Percentiles rank a stretch among this genome's conserved stretches.
Conservation (phyloP, 768 basidiomycete species). For the Kwoniella bestiolae region DNA sequence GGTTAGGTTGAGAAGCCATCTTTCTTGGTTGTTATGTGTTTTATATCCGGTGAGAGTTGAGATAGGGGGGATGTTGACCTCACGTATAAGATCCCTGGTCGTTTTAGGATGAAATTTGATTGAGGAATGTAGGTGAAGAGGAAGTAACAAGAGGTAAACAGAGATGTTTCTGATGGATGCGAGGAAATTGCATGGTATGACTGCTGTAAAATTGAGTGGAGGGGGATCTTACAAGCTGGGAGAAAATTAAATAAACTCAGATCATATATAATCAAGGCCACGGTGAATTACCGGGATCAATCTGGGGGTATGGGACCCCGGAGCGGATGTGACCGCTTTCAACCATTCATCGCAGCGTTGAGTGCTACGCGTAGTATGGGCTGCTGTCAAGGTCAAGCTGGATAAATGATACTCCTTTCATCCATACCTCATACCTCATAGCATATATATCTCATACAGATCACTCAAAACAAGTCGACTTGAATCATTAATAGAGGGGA, state of each 20-base stretch:
- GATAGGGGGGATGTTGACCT: constrained; percentile 33
- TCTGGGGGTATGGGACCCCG: constrained; percentile 4
- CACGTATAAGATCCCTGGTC: constrained; percentile 52
- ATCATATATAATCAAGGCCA: background rate
- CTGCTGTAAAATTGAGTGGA: background rate
- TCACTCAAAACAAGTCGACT: too few species aligned
- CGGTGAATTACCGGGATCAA: constrained; percentile 15
- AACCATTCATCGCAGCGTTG: too few species aligned
- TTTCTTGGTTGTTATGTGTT: constrained; percentile 4
- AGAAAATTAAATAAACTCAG: constrained; percentile 13
- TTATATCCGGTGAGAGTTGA: constrained; percentile 6
- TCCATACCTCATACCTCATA: constrained; percentile 1
- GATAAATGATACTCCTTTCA: constrained; percentile 16
- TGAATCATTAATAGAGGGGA: too few species aligned
- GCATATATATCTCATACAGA: background rate
- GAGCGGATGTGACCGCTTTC: constrained; percentile 11
- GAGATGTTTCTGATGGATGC: constrained; percentile 15
- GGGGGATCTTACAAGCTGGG: constrained; percentile 4
- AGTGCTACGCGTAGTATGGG: too few species aligned
- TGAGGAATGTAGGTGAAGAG: constrained; percentile 9
- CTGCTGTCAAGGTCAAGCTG: too few species aligned
- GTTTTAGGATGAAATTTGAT: constrained; percentile 6
- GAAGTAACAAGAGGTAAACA: constrained; percentile 1
- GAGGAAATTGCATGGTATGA: too few species aligned
- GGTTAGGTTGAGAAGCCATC: constrained; percentile 61